A percentile compares a stretch with the other conserved stretches of the same genome.
These are phyloP conservation scores for Parathielavia appendiculata DNA, from an alignment of 495 filamentous ascomycete species.

Conservation along the genomic window DNA sequence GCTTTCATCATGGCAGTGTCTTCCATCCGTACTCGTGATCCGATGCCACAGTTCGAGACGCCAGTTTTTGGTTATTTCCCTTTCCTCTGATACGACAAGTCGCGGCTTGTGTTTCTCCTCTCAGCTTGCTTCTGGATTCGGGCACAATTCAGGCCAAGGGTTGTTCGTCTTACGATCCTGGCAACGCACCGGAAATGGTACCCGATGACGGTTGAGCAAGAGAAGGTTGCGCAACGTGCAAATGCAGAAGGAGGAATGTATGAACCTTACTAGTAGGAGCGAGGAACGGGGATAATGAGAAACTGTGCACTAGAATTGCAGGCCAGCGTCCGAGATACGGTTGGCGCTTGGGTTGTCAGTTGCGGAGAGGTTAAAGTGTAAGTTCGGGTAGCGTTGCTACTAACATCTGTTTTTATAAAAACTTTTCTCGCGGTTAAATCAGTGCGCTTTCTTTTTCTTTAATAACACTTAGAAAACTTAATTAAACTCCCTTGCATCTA, in stretches of 20 bases:
- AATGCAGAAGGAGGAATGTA: not conserved
- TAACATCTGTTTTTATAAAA: constrained; percentile 12
- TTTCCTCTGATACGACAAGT: not conserved
- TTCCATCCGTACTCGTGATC: not conserved
- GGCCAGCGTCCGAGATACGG: not conserved
- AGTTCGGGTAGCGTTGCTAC: constrained; percentile 3
- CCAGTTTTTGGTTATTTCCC: not conserved
- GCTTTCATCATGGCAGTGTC: not conserved
- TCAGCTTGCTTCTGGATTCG: not conserved
- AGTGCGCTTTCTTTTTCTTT: constrained; percentile 18
- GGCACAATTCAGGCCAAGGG: not conserved
- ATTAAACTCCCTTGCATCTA: constrained; percentile 27
- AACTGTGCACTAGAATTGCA: not conserved
- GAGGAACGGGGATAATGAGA: not conserved
- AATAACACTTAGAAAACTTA: constrained; percentile 28
- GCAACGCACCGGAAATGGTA: constrained; percentile 8
- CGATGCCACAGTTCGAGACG: not conserved
- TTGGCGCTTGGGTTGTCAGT: not conserved
- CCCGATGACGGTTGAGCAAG: not conserved
- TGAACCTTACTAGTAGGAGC: not conserved
- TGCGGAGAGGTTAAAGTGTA: not conserved
- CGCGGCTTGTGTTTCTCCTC: not conserved
- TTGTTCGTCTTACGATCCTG: not conserved
- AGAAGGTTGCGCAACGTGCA: not conserved
- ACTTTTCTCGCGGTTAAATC: constrained; percentile 29